Conservation (phyloP, 495 filamentous ascomycete genomes). For the Penicillium egyptiacum region DNA sequence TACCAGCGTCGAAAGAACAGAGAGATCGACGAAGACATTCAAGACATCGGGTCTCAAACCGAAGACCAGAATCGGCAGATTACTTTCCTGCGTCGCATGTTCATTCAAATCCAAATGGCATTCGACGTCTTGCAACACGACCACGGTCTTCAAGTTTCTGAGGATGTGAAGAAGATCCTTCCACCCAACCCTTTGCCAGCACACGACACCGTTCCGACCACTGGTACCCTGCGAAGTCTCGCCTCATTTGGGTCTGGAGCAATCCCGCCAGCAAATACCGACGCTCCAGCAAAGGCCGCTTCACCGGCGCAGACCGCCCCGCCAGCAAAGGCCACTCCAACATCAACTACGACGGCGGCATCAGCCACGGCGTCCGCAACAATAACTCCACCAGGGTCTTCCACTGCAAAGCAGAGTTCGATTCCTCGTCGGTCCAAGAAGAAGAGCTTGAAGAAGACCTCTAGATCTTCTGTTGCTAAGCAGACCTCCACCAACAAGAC, state of each 20-base stretch:
- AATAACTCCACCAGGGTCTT: not conserved
- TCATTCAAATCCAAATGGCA: not conserved
- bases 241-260: not conserved
- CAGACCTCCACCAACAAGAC: constrained; percentile 7
- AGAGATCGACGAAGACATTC: not conserved
- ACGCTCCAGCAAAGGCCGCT: not conserved
- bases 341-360: not conserved
- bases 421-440: not conserved
- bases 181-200: not conserved
- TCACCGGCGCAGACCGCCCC: too few species aligned
- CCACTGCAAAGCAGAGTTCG: not conserved
- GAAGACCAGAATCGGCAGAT: too few species aligned
- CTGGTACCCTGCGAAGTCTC: not conserved
- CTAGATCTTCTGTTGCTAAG: not conserved
- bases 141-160: not conserved
- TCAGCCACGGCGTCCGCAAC: not conserved
- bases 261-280: not conserved
- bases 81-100: not conserved
- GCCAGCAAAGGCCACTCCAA: not conserved
- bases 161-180: not conserved
- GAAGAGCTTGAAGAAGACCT: not conserved
- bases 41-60: not conserved
- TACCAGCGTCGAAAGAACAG: constrained; percentile 10
- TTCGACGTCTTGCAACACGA: not conserved
- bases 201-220: not conserved